Percentiles rank a stretch among this genome's conserved stretches.
Conservation (phyloP, 2,329 filamentous ascomycete genomes). For the Penicillium sp. region DNA sequence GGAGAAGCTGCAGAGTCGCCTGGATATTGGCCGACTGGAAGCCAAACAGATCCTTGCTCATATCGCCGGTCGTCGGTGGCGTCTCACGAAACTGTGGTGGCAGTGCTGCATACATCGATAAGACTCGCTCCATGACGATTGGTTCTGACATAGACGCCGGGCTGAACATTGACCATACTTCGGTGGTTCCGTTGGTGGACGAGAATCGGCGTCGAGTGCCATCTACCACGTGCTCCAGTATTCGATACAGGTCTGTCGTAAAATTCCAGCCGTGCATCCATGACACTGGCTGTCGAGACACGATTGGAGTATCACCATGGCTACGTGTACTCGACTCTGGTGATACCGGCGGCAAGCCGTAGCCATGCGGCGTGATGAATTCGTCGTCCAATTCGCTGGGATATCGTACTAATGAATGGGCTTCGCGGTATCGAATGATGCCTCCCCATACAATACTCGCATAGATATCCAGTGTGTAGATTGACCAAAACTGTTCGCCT, state of each 20-base stretch:
- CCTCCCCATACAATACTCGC: slow-evolving; percentile 60
- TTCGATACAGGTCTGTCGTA: slow-evolving; percentile 62
- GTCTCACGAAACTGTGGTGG: slow-evolving; percentile 36
- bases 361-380: slow-evolving; percentile 44
- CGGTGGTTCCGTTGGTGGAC: slow-evolving; percentile 31
- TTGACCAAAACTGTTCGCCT: slow-evolving; percentile 59
- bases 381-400: slow-evolving; percentile 58
- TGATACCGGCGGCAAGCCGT: slow-evolving; percentile 29
- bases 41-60: slow-evolving; percentile 48
- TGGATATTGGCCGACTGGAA: slow-evolving; percentile 60
- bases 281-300: slow-evolving; percentile 31
- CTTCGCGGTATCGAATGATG: slow-evolving; percentile 54
- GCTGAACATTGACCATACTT: slow-evolving; percentile 35
- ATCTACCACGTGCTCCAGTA: slow-evolving; percentile 59
- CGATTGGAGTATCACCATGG: slow-evolving; percentile 16
- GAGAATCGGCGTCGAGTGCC: slow-evolving; percentile 31
- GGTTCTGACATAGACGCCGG: slow-evolving; percentile 31
- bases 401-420: slow-evolving; percentile 55
- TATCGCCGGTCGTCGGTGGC: slow-evolving; percentile 38
- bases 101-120: slow-evolving; percentile 33
- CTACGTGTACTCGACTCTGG: slow-evolving; percentile 24
- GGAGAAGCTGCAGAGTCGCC: slow-evolving; percentile 56
- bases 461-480: slow-evolving; percentile 63
- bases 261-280: slow-evolving; percentile 66
- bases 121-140: slow-evolving; percentile 35